A percentile compares a stretch with the other conserved stretches of the same genome.
Evolutionary conservation across 768 basidiomycete genomes (phyloP).

Genomic region (Tylopilus sp.): DNA sequence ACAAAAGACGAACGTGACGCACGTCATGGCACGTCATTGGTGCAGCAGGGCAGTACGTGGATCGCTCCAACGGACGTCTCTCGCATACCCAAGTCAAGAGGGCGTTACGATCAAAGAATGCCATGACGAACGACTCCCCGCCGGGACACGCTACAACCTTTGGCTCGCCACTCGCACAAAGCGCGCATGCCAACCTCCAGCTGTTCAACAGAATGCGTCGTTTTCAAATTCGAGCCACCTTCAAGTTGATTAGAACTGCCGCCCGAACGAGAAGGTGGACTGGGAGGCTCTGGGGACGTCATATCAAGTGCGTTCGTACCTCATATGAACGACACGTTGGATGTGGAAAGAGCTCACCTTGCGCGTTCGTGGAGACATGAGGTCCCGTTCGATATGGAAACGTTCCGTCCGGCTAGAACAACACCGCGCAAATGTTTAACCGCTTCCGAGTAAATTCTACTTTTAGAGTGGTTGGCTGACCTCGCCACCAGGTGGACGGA

Average conservation of each 20-base stretch:
- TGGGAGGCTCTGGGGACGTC: neutral
- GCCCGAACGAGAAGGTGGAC: neutral
- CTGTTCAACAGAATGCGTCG: neutral
- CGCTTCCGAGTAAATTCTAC: conserved; percentile 4
- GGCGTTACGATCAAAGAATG: neutral
- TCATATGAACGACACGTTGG: neutral
- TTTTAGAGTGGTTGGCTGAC: conserved; percentile 8
- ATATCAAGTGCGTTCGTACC: neutral
- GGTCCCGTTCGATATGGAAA: conserved; percentile 1
- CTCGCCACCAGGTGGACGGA: neutral
- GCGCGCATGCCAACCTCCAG: neutral
- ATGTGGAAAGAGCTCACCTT: neutral
- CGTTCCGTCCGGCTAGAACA: conserved; percentile 1
- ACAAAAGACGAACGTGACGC: neutral
- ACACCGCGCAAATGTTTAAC: neutral
- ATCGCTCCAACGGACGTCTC: neutral
- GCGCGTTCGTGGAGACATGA: neutral
- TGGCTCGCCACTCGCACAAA: neutral
- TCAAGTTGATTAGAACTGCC: conserved; percentile 3
- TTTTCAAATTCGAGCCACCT: conserved; percentile 4
- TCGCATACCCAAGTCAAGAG: neutral
- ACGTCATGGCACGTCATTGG: neutral
- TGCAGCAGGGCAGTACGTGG: neutral
- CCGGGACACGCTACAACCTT: neutral
- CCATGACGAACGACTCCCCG: neutral